Conservation (phyloP, 75 land plant genomes). For the Ceratopteris richardii region DNA sequence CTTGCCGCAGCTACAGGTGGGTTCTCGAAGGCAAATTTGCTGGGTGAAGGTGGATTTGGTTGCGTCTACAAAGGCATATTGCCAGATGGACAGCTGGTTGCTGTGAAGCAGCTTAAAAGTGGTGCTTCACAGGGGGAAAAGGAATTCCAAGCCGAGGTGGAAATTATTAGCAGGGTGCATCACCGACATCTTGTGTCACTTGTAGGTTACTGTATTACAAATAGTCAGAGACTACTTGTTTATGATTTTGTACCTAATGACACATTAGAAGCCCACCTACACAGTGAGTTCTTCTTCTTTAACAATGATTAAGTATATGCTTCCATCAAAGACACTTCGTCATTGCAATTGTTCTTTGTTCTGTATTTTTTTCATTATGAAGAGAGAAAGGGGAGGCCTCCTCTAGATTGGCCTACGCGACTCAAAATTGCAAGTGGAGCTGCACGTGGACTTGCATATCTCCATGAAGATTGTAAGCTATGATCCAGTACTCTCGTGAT, state of each 20-base stretch:
- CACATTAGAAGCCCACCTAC: slow-evolving; percentile 65
- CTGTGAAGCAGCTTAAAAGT: slow-evolving; percentile 70
- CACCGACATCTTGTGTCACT: slow-evolving; percentile 89
- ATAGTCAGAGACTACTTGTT: slow-evolving; percentile 55
- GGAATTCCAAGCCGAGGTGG: slow-evolving; percentile 83
- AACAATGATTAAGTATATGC: too few relatives aligned
- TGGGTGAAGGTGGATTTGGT: slow-evolving; percentile 78
- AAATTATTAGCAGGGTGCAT: slow-evolving; percentile 74
- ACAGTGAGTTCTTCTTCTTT: slow-evolving; percentile 37
- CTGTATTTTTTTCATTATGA: neutral
- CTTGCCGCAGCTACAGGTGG: slow-evolving; percentile 44
- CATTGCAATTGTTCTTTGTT: too few relatives aligned
- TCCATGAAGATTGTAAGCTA: slow-evolving; percentile 18
- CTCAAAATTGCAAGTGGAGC: slow-evolving; percentile 14
- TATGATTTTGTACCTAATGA: slow-evolving; percentile 78
- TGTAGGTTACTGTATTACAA: slow-evolving; percentile 73
- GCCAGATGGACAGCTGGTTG: slow-evolving; percentile 54
- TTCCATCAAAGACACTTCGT: too few relatives aligned
- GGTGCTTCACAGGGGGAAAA: slow-evolving; percentile 75
- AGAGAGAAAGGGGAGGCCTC: slow-evolving; percentile 10
- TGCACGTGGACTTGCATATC: slow-evolving; percentile 17
- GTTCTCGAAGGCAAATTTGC: slow-evolving; percentile 39
- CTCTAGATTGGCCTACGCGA: slow-evolving; percentile 13
- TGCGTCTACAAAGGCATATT: slow-evolving; percentile 62
- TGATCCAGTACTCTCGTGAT: too few relatives aligned